Base-by-base conservation (phyloP, 1,284 basidiomycete species). In the Tilletiaria anomala region DNA sequence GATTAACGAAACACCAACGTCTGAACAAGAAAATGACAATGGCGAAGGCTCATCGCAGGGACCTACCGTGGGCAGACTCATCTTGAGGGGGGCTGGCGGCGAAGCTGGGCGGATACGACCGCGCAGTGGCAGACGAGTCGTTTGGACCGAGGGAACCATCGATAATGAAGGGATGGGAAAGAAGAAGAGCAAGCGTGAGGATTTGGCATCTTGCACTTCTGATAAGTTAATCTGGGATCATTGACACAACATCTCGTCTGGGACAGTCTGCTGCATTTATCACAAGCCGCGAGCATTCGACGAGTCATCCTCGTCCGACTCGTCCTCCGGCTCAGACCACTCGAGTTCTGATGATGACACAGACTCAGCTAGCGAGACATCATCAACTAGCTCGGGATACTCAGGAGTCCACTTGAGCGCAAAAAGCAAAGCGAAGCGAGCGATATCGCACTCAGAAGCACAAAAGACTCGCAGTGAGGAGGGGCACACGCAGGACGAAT, bases 211-310 rank as follows among this genome's bases (percentile, higher is more conserved):
- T 34, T 23, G 15, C n/a, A 14, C 29, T 40, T 17, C 6, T 17
- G 22, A 14, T 11, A 12, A 31, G 32, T 8, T 31, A 6, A 3
- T 23, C 21, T 21, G 1, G 2, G 15, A 6, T 10, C 39, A 33
- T 16, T 20, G 6, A 24, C 39, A 8, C 14, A 8, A 5, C n/a
- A 3, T 23, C 11, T 14, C 12, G 14, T 4, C 2, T 14, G 14
- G 19, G 17, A 8, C 43, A 59, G 57, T 65, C 36, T 65, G 61
- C 39, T 65, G 61, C 43, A 65, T 65, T 40, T 65, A 56, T 37
- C 61, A 63, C 39, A 65, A 63, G 32, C 58, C 55, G 3, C 48
- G 55, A 16, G 50, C 61, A 0, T 63, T 61, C 36, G 61, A 58
- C 40, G 61, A 65, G 41, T 54, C 51, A 3, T 53, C 49, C 6